Evolutionary conservation across 768 basidiomycete genomes (phyloP), one percentile per base, ranked within the genome.

Genomic region (Chalciporus sphaerocephalus): DNA sequence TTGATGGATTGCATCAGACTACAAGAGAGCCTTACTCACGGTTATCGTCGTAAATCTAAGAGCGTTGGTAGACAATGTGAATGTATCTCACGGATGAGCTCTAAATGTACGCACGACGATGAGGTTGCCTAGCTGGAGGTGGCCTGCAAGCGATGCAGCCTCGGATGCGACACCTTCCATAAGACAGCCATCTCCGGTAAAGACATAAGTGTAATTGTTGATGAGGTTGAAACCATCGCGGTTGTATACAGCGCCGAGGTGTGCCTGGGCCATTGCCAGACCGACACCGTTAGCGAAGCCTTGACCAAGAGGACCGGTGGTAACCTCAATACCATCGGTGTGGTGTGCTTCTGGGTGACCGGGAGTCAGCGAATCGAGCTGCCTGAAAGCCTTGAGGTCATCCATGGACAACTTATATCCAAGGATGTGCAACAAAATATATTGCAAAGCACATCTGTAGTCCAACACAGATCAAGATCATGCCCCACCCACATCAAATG

Each of bases 161-260:
- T 97, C 94, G 52, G 79, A 78, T n/a, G 92, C 79, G 54, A 97
- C 84, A 75, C 94, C 94, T 69, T 97, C 94, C 87, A 94, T 93
- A 43, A 97, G 76, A 71, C 94, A 97, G 37, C 94, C 94, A 69
- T 97, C 94, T 58, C 94, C 94, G 49, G 80, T 76, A 74, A 96
- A 95, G 41, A 87, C 90, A 65, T 92, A 97, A 47, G 90, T 93
- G 68, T 81, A 85, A 73, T 93, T 93, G 68, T 85, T 81, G 60
- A 93, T 75, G 41, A 94, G 69, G 38, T 87, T 69, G 62, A 87
- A 93, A 12, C 79, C 79, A 32, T 88, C 82, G 65, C 85, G 89
- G 78, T 96, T 96, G 74, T 81, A 96, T 36, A 82, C 72, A n/a
- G 92, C 92, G 37, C 74, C 89, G 47, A 95, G 72, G 66, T 97